Evolutionary conservation across 2,329 filamentous ascomycete species (phyloP).

Genomic region (Fusarium tricinctum): DNA sequence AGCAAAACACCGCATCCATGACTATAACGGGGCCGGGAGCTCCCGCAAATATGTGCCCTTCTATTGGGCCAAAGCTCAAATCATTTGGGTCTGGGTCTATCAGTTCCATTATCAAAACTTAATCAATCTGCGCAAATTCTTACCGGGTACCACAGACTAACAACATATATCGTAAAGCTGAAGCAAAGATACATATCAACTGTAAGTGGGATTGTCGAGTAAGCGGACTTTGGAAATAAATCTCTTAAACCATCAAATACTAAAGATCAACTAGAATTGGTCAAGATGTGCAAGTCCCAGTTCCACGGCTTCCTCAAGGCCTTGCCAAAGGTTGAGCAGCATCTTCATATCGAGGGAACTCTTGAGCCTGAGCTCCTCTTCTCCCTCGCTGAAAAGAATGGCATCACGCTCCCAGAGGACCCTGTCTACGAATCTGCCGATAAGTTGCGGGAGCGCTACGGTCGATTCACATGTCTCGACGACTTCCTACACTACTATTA

Average conservation of each 20-base stretch:
- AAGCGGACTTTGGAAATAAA: neutral
- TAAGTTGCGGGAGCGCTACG: slow-evolving; percentile 74
- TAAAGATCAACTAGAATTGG: slow-evolving; percentile 1
- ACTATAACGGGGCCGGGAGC: slow-evolving; percentile 34
- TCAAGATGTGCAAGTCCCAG: slow-evolving; percentile 65
- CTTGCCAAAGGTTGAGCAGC: slow-evolving; percentile 85
- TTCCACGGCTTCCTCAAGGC: slow-evolving; percentile 71
- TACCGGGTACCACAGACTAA: neutral
- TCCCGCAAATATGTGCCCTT: slow-evolving; percentile 31
- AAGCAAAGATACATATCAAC: neutral
- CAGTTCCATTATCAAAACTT: slow-evolving; percentile 17
- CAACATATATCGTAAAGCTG: neutral
- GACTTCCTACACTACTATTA: slow-evolving; percentile 87
- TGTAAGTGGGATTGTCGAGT: slow-evolving; percentile 1
- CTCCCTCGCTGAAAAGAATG: slow-evolving; percentile 75
- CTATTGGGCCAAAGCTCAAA: slow-evolving; percentile 28
- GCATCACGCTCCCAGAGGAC: slow-evolving; percentile 73
- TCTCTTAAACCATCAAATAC: neutral
- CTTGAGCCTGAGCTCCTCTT: slow-evolving; percentile 79
- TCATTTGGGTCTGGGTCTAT: slow-evolving; percentile 19
- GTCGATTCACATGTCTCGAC: slow-evolving; percentile 76
- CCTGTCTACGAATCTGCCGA: slow-evolving; percentile 72
- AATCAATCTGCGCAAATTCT: slow-evolving; percentile 20
- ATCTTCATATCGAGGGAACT: slow-evolving; percentile 84
- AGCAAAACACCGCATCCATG: slow-evolving; percentile 11